These are phyloP conservation scores for Xylaria sp. DNA, from an alignment of 2,329 filamentous ascomycete species.

Conservation along the genomic window DNA sequence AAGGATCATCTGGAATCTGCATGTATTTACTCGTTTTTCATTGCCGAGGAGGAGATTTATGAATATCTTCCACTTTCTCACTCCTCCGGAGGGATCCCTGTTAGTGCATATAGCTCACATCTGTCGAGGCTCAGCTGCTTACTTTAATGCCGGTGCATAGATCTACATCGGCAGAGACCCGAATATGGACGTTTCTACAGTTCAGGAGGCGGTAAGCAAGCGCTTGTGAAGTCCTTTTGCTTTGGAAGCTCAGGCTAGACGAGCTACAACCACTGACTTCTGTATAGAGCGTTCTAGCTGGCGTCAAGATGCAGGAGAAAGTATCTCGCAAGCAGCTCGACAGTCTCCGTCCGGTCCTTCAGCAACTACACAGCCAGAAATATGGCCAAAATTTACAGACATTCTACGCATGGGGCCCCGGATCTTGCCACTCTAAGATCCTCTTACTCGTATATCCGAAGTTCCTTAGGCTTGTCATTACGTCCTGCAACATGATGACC, in stretches of 20 bases:
- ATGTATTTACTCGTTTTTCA: constrained; percentile 42
- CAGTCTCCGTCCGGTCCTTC: constrained; percentile 26
- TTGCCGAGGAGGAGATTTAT: constrained; percentile 40
- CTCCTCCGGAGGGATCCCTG: constrained; percentile 34
- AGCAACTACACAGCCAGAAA: constrained; percentile 28
- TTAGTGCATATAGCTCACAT: constrained; percentile 22
- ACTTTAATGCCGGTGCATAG: constrained; percentile 11
- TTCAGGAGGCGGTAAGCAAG: constrained; percentile 25
- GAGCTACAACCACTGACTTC: background rate
- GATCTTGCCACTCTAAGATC: constrained; percentile 42
- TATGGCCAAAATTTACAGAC: constrained; percentile 42
- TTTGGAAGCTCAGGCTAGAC: background rate
- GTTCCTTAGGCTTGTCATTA: constrained; percentile 44
- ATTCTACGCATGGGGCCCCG: constrained; percentile 41
- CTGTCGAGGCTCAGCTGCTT: background rate
- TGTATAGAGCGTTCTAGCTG: constrained; percentile 20
- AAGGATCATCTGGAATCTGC: constrained; percentile 40
- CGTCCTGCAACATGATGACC: constrained; percentile 46
- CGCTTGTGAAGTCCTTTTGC: background rate
- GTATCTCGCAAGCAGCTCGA: constrained; percentile 37
- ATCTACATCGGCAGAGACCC: constrained; percentile 42
- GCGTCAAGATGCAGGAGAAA: constrained; percentile 35
- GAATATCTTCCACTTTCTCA: constrained; percentile 28
- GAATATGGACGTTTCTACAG: constrained; percentile 34
- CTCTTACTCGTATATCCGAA: constrained; percentile 40